Base-by-base conservation (phyloP, 1,284 basidiomycete genomes). In the Tetrapyrgos nigripes region DNA sequence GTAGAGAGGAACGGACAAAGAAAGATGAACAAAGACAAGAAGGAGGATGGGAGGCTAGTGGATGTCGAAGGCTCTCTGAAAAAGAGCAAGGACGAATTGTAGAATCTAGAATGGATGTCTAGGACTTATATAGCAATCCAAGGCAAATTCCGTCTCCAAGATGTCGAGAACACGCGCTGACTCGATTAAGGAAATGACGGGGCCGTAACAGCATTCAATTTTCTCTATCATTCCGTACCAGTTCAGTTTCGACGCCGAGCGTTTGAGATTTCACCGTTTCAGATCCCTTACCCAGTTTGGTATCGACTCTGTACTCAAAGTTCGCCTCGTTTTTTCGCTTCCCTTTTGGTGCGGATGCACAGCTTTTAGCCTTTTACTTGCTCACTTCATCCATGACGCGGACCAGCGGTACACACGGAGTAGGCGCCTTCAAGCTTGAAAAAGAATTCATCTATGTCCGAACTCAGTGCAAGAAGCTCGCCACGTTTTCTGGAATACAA, bases 111-210 rank as follows among this genome's bases (percentile, higher is more conserved):
- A n/a, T 17, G 5, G 24, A 43, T 44, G 35, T 14, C 9, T 35
- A 19, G 35, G 19, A 17, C 24, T 53, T 53, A 37, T 53, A 53
- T 53, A 53, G 35, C 17, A 35, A 53, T 44, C n/a, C 51, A 53
- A 53, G 51, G 51, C 51, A 53, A 53, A 26, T 27, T 31, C 51
- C 51, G 51, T 53, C 19, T 14, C 23, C 24, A 26, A 24, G 23
- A 29, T 10, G 21, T 13, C 23, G 24, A 29, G 24, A 31, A 53
- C 51, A 19, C 33, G 21, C 5, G 19, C 44, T 53, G 51, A 53
- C 35, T 53, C 51, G 40, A 37, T 26, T 44, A 53, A 37, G 51
- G 40, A 43, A 24, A 9, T 23, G 21, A 52, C 51, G 51, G 51
- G 23, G 40, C 35, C 51, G 51, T 27, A 33, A 33, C 27, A 35